phyloP scores from a whole-genome alignment of 169 alveolate genomes.

The Plasmodium cynomolgi region DNA sequence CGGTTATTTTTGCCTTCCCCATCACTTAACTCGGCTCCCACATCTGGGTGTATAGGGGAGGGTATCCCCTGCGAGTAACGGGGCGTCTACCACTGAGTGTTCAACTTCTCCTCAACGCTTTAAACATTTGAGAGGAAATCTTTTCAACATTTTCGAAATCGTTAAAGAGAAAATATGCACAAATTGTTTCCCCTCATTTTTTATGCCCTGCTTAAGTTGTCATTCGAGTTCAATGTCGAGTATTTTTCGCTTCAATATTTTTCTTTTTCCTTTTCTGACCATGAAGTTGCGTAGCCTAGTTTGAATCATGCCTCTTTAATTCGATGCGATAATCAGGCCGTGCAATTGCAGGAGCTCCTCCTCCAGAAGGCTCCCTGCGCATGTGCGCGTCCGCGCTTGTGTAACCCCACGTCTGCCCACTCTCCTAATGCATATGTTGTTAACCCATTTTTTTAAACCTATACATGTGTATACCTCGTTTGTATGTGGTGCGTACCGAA shows the following conservation, averaged over 20 bases:
- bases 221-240: neutral
- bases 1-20: neutral
- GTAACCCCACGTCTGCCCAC: neutral
- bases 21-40: neutral
- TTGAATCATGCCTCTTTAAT: neutral
- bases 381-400: neutral
- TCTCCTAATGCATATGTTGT: neutral
- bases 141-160: neutral
- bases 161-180: neutral
- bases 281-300: neutral
- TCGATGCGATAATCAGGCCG: neutral
- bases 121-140: neutral
- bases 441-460: neutral
- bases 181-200: neutral
- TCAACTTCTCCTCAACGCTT: neutral
- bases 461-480: neutral
- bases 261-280: neutral
- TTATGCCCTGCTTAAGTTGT: neutral
- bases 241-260: neutral
- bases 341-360: neutral
- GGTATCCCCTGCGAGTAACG: neutral
- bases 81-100: constrained; percentile 2
- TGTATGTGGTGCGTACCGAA: neutral
- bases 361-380: neutral
- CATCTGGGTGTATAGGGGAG: neutral